phyloP scores from a whole-genome alignment of 2,329 filamentous ascomycete genomes.

The Blastomyces emzantsi region DNA sequence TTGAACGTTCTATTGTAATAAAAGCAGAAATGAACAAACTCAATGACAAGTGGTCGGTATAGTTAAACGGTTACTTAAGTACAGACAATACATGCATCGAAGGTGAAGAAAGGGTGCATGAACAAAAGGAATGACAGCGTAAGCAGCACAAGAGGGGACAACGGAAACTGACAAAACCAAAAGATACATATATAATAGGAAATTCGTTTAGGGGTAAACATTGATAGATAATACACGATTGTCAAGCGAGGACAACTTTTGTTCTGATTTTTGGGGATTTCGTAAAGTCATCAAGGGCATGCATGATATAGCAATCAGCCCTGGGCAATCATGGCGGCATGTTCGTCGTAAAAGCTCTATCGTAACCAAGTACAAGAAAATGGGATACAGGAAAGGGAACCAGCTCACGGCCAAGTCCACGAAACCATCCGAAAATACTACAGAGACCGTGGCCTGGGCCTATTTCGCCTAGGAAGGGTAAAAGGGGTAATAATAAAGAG shows the following conservation, averaged over 20 bases:
- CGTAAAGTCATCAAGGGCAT: conserved; percentile 8
- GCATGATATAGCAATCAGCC: conserved; percentile 12
- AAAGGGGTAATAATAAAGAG: background rate
- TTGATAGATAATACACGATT: conserved; percentile 5
- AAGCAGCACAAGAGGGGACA: background rate
- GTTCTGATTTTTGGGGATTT: background rate
- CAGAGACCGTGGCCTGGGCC: background rate
- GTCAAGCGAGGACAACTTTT: conserved; percentile 4
- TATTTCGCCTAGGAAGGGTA: background rate
- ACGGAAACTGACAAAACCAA: background rate
- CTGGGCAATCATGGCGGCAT: conserved; percentile 8
- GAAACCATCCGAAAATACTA: background rate
- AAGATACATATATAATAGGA: background rate
- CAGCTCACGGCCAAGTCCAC: background rate
- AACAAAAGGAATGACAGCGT: background rate
- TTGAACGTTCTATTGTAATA: background rate
- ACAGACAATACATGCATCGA: conserved; percentile 5
- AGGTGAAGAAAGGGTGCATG: background rate
- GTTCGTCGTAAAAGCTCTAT: conserved; percentile 5
- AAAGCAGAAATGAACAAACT: background rate
- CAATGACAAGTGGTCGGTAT: background rate
- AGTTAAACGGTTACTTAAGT: conserved; percentile 1
- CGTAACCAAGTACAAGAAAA: conserved; percentile 3
- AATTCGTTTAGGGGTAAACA: background rate
- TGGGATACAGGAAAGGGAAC: background rate